These are phyloP conservation scores for Lactarius quietus DNA, from an alignment of 768 basidiomycete genomes.

Conservation along the genomic window DNA sequence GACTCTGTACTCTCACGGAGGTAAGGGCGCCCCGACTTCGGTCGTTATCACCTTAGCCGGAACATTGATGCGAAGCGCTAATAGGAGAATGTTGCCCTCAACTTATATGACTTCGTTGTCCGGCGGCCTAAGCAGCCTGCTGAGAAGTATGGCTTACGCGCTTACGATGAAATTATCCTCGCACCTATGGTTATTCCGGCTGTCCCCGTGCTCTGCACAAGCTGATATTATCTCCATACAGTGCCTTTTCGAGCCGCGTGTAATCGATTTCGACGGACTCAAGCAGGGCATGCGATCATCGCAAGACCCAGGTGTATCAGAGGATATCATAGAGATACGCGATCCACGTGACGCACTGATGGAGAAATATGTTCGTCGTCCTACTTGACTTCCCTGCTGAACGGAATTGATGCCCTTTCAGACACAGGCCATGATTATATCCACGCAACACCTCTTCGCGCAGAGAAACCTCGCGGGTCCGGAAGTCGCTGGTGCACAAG, in stretches of 20 bases:
- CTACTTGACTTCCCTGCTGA: neutral
- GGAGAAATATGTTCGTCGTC: constrained; percentile 40
- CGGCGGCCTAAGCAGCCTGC: constrained; percentile 70
- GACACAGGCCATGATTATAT: constrained; percentile 91
- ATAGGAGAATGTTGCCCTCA: constrained; percentile 85
- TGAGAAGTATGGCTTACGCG: constrained; percentile 83
- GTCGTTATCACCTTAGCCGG: neutral
- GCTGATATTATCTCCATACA: constrained; percentile 32
- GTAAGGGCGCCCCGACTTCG: constrained; percentile 42
- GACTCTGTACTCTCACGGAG: constrained; percentile 83
- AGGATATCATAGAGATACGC: constrained; percentile 56
- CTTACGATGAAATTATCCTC: constrained; percentile 93
- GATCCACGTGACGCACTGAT: constrained; percentile 28
- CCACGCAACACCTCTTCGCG: constrained; percentile 73
- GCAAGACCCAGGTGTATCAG: constrained; percentile 61
- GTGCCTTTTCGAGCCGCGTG: constrained; percentile 91
- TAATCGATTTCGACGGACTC: constrained; percentile 87
- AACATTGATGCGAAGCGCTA: neutral
- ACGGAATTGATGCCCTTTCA: constrained; percentile 31
- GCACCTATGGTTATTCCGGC: constrained; percentile 76
- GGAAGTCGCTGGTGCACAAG: constrained; percentile 10
- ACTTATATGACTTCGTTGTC: constrained; percentile 87
- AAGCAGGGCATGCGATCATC: constrained; percentile 45
- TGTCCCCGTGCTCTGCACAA: neutral
- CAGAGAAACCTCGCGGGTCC: constrained; percentile 19